Evolutionary conservation across 2,329 filamentous ascomycete species (phyloP), one percentile per base, ranked within the genome.

Genomic region (Triangularia verruculosa): DNA sequence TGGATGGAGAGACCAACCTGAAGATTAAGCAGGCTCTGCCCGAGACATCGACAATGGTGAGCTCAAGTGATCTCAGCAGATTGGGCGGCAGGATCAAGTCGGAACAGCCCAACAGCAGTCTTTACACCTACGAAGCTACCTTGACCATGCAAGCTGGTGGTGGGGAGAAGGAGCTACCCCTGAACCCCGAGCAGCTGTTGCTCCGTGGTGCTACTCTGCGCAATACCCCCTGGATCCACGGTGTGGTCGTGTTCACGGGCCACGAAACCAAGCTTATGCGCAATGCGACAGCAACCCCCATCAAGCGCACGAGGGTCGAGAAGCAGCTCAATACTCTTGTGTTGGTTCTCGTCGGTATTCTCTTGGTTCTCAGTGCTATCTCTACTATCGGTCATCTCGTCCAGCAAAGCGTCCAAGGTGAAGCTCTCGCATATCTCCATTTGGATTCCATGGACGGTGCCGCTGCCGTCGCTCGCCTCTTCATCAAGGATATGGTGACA

Each of bases 261-360:
- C 95, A 99, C 77, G 95, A 99, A 79, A 98, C 95, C 6, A 99
- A 99, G 78, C 84, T 99, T 67, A 98, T 99, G 95, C 89, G 95
- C 70, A 99, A 99, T 75, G 96, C 95, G 17, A 99, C 94, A 2
- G 94, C 94, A 4, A 90, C 95, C 1, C 96, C 95, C 5, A 99
- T 99, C 79, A 99, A 99, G 81, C 90, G 94, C 62, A 99, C 95
- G 34, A 94, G 93, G 70, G 94, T 99, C 6, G 95, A 99, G 78
- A 87, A 89, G 67, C 91, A 96, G 81, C 90, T 99, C 70, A 99
- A 99, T 77, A 86, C 89, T 71, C 90, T 98, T 66, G 97, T 99
- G 72, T 81, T 99, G 68, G 89, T 96, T 79, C 85, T 99, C 43
- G 89, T 97, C 57, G 87, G 82, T 57, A 93, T 98, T 71, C 84